phyloP scores from a whole-genome alignment of 1,139 yeast species.

The Blastobotrys raffinosifermentans region DNA sequence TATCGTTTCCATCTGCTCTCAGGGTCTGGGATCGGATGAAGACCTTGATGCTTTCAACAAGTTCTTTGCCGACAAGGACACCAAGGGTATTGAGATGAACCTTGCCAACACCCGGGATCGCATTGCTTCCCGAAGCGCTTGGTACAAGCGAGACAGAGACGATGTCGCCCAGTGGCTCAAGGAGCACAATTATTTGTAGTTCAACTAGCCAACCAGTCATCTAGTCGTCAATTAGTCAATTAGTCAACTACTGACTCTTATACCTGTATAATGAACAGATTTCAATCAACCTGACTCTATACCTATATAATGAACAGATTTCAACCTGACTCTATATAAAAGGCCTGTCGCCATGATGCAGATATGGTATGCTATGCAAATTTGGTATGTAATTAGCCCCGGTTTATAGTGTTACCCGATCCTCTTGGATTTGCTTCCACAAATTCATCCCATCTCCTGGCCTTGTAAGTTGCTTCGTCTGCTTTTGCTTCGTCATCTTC shows the following conservation, averaged over 20 bases:
- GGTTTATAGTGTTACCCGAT: conserved; percentile 81
- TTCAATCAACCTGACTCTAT: no score
- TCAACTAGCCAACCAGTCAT: no score
- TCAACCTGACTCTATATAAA: no score
- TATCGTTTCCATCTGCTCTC: conserved; percentile 55
- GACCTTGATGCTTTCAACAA: conserved; percentile 51
- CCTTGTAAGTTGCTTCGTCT: conserved; percentile 54
- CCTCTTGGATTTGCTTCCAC: conserved; percentile 70
- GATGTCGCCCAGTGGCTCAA: conserved; percentile 44
- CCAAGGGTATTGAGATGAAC: conserved; percentile 69
- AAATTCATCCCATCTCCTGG: conserved; percentile 90
- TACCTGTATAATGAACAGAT: no score
- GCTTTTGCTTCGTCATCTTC: conserved; percentile 50
- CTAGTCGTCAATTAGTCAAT: no score
- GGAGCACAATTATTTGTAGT: conserved; percentile 5
- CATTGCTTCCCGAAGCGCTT: conserved; percentile 53
- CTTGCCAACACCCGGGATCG: conserved; percentile 68
- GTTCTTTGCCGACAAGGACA: conserved; percentile 57
- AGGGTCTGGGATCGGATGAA: conserved; percentile 59
- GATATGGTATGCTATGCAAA: no score
- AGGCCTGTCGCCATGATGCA: no score
- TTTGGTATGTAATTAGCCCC: conserved; percentile 64
- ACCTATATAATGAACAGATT: no score
- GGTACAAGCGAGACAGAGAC: conserved; percentile 60
- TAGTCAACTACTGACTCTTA: no score